These are phyloP conservation scores for Alternaria rosae DNA, from an alignment of 2,329 filamentous ascomycete genomes.

Conservation along the genomic window DNA sequence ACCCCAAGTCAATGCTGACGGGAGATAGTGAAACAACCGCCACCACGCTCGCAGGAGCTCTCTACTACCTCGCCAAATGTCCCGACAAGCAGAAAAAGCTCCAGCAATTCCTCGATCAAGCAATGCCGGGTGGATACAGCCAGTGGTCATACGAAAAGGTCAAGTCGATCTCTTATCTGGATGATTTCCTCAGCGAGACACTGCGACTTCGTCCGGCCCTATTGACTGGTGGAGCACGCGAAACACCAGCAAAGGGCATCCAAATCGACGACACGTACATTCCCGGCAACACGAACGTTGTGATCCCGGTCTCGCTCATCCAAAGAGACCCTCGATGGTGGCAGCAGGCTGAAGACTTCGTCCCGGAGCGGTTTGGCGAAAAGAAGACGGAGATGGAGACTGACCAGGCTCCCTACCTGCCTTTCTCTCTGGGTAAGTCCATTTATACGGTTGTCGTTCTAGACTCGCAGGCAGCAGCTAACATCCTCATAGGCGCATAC, in stretches of 20 bases:
- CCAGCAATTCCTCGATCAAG: slow-evolving; percentile 38
- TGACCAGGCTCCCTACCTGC: slow-evolving; percentile 24
- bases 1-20: background rate
- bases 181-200: slow-evolving; percentile 46
- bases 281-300: slow-evolving; percentile 21
- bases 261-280: slow-evolving; percentile 27
- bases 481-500: slow-evolving; percentile 18
- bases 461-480: background rate
- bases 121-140: slow-evolving; percentile 29
- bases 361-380: slow-evolving; percentile 29
- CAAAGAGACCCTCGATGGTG: slow-evolving; percentile 24
- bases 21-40: slow-evolving; percentile 47
- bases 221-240: slow-evolving; percentile 45
- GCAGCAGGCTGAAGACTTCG: slow-evolving; percentile 18
- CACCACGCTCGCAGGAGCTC: slow-evolving; percentile 34
- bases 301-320: slow-evolving; percentile 14
- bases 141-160: slow-evolving; percentile 43
- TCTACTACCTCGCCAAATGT: slow-evolving; percentile 47
- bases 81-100: slow-evolving; percentile 41
- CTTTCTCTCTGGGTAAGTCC: slow-evolving; percentile 22
- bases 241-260: slow-evolving; percentile 49
- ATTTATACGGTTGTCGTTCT: background rate
- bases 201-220: slow-evolving; percentile 52
- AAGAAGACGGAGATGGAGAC: slow-evolving; percentile 24
- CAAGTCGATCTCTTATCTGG: slow-evolving; percentile 39